Percentiles rank a stretch among this genome's conserved stretches.
Conservation (phyloP, 2,329 filamentous ascomycete genomes). For the Calycina marina region DNA sequence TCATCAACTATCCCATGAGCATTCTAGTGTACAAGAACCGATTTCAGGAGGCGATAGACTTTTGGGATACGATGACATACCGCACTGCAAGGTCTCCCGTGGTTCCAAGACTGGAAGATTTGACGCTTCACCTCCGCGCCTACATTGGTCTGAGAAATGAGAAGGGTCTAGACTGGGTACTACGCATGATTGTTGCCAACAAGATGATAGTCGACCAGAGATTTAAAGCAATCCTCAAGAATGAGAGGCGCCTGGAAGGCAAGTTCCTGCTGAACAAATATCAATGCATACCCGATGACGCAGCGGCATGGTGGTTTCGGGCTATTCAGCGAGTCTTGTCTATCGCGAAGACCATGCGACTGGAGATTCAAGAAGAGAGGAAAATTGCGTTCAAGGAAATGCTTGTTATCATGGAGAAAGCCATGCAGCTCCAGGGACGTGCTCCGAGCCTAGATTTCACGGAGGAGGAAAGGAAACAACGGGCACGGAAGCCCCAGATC, state of each 20-base stretch:
- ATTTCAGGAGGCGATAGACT: constrained; percentile 13
- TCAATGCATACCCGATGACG: too few species aligned
- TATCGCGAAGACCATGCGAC: too few species aligned
- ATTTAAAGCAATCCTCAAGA: constrained; percentile 1
- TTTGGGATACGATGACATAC: constrained; percentile 17
- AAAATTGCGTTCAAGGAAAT: too few species aligned
- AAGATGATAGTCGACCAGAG: constrained; percentile 13
- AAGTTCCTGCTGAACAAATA: too few species aligned
- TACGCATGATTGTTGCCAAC: constrained; percentile 12
- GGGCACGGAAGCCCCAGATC: too few species aligned
- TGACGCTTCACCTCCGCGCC: constrained; percentile 17
- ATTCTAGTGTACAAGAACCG: constrained; percentile 11
- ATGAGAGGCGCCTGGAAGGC: not conserved
- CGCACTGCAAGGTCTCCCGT: constrained; percentile 6
- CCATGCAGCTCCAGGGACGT: too few species aligned
- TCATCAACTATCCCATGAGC: constrained; percentile 17
- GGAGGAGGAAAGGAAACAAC: too few species aligned
- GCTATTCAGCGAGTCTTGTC: too few species aligned
- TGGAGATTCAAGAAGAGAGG: too few species aligned
- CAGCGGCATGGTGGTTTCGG: too few species aligned
- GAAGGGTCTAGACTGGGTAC: constrained; percentile 17
- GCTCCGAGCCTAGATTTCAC: too few species aligned
- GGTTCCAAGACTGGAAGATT: constrained; percentile 11
- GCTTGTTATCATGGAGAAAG: too few species aligned
- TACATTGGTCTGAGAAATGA: constrained; percentile 14